Evolutionary conservation across 345 rosid species (phyloP).

Genomic region (Gossypium stocksii): DNA sequence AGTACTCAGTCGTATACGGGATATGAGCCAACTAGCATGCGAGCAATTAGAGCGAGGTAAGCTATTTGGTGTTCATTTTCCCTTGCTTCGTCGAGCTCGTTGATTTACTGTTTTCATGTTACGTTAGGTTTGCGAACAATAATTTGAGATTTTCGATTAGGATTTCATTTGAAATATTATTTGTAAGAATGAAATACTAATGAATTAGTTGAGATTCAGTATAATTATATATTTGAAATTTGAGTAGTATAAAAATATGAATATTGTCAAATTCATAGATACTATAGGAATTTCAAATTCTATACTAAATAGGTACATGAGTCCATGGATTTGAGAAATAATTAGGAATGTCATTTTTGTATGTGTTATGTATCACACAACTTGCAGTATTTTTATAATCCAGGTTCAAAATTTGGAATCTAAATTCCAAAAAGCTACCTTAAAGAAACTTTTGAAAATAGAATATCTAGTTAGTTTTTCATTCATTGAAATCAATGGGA

Average conservation of each 20-base stretch:
- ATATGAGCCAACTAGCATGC: constrained; percentile 98
- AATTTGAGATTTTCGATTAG: not conserved
- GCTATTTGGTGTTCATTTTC: not conserved
- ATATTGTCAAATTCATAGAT: not conserved
- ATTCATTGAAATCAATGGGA: not conserved
- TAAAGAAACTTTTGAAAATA: not conserved
- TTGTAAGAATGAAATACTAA: not conserved
- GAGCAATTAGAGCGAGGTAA: constrained; percentile 97
- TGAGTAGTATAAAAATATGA: not conserved
- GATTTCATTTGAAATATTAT: no score
- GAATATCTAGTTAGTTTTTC: not conserved
- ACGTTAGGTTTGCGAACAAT: not conserved
- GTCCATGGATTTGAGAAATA: not conserved
- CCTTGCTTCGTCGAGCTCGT: not conserved
- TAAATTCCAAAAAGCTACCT: not conserved
- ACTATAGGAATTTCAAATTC: not conserved
- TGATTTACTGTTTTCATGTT: not conserved
- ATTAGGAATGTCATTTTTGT: not conserved
- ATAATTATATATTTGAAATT: not conserved
- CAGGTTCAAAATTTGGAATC: not conserved
- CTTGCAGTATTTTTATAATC: not conserved
- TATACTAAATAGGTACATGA: not conserved
- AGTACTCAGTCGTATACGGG: constrained; percentile 99
- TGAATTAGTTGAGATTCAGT: not conserved
- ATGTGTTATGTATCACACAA: not conserved